Evolutionary conservation across 495 filamentous ascomycete species (phyloP).

Genomic region (Terfezia boudieri): DNA sequence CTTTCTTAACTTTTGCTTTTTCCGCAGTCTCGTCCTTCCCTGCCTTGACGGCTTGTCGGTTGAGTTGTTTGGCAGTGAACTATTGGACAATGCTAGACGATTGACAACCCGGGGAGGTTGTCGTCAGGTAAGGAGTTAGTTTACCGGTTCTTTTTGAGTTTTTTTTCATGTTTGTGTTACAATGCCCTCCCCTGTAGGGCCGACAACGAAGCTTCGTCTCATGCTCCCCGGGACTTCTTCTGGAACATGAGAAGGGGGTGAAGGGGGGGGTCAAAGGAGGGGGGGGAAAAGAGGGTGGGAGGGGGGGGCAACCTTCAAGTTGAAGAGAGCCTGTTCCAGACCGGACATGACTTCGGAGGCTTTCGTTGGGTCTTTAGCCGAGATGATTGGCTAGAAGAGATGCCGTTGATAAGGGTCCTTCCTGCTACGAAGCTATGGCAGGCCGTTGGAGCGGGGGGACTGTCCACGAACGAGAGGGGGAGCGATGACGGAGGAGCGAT

Average conservation of each 20-base stretch:
- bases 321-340: constrained; percentile 42
- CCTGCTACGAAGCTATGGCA: neutral
- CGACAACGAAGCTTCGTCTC: neutral
- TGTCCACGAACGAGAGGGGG: no score
- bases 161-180: neutral
- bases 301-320: constrained; percentile 29
- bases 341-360: constrained; percentile 30
- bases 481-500: no score
- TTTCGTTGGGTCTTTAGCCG: neutral
- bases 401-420: neutral
- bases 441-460: no score
- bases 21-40: constrained; percentile 61
- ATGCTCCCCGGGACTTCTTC: neutral
- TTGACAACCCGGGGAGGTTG: neutral
- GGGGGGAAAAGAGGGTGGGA: constrained; percentile 3
- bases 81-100: constrained; percentile 15
- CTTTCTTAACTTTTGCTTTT: constrained; percentile 65
- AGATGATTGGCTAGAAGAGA: neutral
- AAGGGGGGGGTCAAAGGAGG: neutral
- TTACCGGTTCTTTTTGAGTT: neutral
- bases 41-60: constrained; percentile 58
- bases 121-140: constrained; percentile 1
- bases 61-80: constrained; percentile 71
- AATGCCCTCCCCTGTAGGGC: neutral
- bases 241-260: no score